Evolutionary conservation across 2,329 filamentous ascomycete genomes (phyloP).

Genomic region (Magnaporthales sp.): DNA sequence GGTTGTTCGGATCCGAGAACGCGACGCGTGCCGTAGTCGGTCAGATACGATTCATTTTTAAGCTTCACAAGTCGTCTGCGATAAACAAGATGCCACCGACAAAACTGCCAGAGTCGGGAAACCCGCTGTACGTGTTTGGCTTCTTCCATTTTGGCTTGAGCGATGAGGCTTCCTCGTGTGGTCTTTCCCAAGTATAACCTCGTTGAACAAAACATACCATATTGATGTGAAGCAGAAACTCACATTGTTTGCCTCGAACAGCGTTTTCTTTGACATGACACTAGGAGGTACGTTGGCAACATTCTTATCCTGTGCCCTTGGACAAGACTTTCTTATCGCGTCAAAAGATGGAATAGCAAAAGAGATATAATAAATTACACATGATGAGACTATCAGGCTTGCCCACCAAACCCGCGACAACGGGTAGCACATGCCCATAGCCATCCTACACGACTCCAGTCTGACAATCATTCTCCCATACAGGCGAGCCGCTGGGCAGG

Average conservation of each 20-base stretch:
- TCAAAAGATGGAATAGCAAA: neutral
- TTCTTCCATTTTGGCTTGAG: neutral
- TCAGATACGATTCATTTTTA: neutral
- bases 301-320: too few species aligned
- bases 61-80: neutral
- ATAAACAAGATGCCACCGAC: constrained; percentile 29
- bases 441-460: neutral
- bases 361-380: neutral
- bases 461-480: neutral
- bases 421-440: neutral
- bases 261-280: constrained; percentile 35
- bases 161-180: neutral
- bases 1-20: neutral
- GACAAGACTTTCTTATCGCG: neutral
- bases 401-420: neutral
- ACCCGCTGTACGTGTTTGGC: constrained; percentile 33
- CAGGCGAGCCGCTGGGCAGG: constrained; percentile 77
- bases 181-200: neutral
- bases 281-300: constrained; percentile 54
- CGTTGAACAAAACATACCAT: neutral
- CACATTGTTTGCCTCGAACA: constrained; percentile 9
- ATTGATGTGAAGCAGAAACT: neutral
- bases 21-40: neutral
- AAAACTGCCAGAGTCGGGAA: constrained; percentile 35
- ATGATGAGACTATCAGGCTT: neutral